Evolutionary conservation across 257 asterid species (phyloP).

Genomic region (Agastache rugosa): DNA sequence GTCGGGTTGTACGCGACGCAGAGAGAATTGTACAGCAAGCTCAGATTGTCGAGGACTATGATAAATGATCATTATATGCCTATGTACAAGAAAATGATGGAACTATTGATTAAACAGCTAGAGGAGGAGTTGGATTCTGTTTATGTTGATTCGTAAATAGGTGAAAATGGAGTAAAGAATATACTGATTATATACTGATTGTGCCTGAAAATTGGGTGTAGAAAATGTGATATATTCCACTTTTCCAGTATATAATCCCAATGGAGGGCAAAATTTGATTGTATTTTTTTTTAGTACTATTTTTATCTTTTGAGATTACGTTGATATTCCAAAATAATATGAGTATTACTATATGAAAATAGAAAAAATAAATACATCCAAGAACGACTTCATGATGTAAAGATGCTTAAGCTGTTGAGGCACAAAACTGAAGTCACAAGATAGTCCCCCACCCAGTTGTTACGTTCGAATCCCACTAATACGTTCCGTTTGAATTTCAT

Average conservation of each 20-base stretch:
- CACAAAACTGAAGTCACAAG: too few species aligned
- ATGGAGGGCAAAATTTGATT: neutral
- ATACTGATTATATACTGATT: constrained; percentile 21
- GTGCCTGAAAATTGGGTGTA: constrained; percentile 27
- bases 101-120: constrained; percentile 71
- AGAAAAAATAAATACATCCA: too few species aligned
- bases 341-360: too few species aligned
- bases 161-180: constrained; percentile 18
- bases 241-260: constrained; percentile 11
- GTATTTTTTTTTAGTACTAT: too few species aligned
- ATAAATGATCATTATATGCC: constrained; percentile 96
- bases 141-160: constrained; percentile 33
- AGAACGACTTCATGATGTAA: too few species aligned
- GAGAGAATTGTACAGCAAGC: constrained; percentile 82
- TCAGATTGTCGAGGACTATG: constrained; percentile 81
- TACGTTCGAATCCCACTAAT: too few species aligned
- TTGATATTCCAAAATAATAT: neutral
- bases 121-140: constrained; percentile 65
- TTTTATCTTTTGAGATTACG: neutral
- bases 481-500: too few species aligned
- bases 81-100: constrained; percentile 92
- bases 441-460: too few species aligned
- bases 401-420: too few species aligned
- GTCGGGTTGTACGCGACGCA: constrained; percentile 77
- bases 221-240: constrained; percentile 25